phyloP scores from a whole-genome alignment of 192 early-diverging fungal genomes.

The Linnemannia exigua region DNA sequence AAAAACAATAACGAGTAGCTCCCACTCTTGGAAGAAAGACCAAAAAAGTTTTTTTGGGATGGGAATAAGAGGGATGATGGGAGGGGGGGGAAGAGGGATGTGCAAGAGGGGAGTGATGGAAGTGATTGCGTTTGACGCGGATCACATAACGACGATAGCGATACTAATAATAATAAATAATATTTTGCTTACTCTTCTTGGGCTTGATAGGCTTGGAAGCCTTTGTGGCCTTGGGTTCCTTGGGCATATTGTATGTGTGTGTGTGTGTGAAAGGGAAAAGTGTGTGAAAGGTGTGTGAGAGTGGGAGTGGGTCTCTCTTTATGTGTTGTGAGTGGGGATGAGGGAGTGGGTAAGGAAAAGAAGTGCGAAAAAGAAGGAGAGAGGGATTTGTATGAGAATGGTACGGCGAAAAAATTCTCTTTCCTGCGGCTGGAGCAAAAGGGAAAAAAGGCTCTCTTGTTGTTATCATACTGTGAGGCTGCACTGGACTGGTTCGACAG shows the following conservation, averaged over 20 bases:
- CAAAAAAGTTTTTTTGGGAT: neutral
- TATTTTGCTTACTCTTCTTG: slow-evolving; percentile 36
- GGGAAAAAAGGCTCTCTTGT: slow-evolving; percentile 4
- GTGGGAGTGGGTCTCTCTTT: slow-evolving; percentile 11
- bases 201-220: slow-evolving; percentile 34
- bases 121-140: neutral
- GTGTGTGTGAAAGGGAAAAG: slow-evolving; percentile 10
- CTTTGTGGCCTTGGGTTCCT: slow-evolving; percentile 28
- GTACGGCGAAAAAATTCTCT: slow-evolving; percentile 9
- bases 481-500: neutral
- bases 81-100: slow-evolving; percentile 9
- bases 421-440: neutral
- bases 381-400: neutral
- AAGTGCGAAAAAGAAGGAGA: slow-evolving; percentile 20
- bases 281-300: slow-evolving; percentile 19
- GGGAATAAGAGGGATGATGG: neutral
- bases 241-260: slow-evolving; percentile 39
- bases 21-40: neutral
- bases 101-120: neutral
- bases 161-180: neutral
- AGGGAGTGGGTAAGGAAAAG: neutral
- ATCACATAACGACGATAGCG: neutral
- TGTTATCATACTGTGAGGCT: neutral
- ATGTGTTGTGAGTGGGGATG: neutral
- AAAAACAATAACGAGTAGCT: neutral